phyloP scores from a whole-genome alignment of 495 filamentous ascomycete species.

The Venustampulla echinocandica region DNA sequence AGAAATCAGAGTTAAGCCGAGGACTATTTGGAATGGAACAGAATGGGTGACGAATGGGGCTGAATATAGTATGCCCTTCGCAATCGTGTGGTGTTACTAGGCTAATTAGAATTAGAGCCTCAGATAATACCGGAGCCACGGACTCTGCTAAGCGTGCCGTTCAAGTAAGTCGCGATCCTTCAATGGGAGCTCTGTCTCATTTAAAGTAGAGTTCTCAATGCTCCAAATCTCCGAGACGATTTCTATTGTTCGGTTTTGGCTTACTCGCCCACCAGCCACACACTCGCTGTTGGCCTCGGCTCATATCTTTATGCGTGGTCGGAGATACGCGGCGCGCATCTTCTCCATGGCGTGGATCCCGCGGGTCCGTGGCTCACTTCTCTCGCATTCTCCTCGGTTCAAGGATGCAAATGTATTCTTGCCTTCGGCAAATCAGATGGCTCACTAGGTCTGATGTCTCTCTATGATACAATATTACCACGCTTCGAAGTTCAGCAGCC shows the following conservation, averaged over 20 bases:
- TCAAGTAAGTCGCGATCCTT: slow-evolving; percentile 49
- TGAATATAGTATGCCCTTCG: neutral
- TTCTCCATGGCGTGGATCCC: slow-evolving; percentile 32
- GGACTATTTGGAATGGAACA: slow-evolving; percentile 15
- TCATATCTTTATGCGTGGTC: slow-evolving; percentile 81
- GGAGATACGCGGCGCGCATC: slow-evolving; percentile 47
- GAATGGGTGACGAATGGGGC: slow-evolving; percentile 4
- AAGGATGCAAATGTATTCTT: slow-evolving; percentile 70
- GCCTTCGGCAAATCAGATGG: slow-evolving; percentile 74
- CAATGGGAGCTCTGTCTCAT: neutral
- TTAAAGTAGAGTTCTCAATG: slow-evolving; percentile 61
- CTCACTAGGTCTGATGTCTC: slow-evolving; percentile 42
- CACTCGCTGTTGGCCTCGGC: slow-evolving; percentile 76
- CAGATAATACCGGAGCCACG: slow-evolving; percentile 19
- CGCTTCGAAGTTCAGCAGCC: slow-evolving; percentile 70
- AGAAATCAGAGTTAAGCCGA: slow-evolving; percentile 29
- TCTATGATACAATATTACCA: slow-evolving; percentile 38
- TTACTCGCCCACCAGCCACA: slow-evolving; percentile 63
- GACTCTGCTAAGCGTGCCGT: slow-evolving; percentile 59
- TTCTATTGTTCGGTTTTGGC: slow-evolving; percentile 91
- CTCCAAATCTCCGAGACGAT: slow-evolving; percentile 80
- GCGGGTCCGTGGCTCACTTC: slow-evolving; percentile 57
- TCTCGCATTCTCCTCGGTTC: slow-evolving; percentile 75
- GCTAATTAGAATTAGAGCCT: slow-evolving; percentile 8
- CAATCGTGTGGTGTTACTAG: neutral